Evolutionary conservation across 345 rosid genomes (phyloP).

Genomic region (Linum trigynum): DNA sequence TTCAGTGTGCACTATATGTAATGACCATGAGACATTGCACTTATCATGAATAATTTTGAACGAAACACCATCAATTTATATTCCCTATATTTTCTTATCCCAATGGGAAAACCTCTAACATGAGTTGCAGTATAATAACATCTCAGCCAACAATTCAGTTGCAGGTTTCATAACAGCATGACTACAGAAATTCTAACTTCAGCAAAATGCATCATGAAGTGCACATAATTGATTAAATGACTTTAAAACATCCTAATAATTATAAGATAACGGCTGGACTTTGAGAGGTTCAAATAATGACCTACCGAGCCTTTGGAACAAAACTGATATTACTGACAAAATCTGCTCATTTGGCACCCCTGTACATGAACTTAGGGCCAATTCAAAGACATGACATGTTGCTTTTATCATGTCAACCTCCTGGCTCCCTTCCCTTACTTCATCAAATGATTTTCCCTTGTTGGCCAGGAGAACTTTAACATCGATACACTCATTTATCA

Average conservation of each 20-base stretch:
- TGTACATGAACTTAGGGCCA: slow-evolving; percentile 28
- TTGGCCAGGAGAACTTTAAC: slow-evolving; percentile 19
- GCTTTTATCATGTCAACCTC: slow-evolving; percentile 37
- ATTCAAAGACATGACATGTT: slow-evolving; percentile 51
- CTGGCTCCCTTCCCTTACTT: slow-evolving; percentile 25
- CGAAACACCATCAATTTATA: too few relatives aligned
- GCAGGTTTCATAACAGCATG: background rate
- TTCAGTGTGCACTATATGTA: background rate
- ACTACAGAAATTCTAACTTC: background rate
- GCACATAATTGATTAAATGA: background rate
- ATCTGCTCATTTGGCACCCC: slow-evolving; percentile 51
- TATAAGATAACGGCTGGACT: too few relatives aligned
- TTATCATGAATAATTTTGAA: background rate
- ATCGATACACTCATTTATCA: slow-evolving; percentile 44
- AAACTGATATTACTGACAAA: slow-evolving; percentile 40
- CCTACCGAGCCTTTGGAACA: slow-evolving; percentile 72
- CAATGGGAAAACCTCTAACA: background rate
- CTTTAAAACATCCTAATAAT: background rate
- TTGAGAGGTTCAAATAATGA: slow-evolving; percentile 3
- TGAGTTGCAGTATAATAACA: background rate
- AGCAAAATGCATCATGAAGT: background rate
- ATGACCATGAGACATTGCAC: background rate
- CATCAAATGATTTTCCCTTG: slow-evolving; percentile 27
- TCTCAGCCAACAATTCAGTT: background rate
- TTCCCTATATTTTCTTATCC: too few relatives aligned